Evolutionary conservation across 2,329 filamentous ascomycete genomes (phyloP), one percentile per base, ranked within the genome.

Genomic region (Periconia digitata): DNA sequence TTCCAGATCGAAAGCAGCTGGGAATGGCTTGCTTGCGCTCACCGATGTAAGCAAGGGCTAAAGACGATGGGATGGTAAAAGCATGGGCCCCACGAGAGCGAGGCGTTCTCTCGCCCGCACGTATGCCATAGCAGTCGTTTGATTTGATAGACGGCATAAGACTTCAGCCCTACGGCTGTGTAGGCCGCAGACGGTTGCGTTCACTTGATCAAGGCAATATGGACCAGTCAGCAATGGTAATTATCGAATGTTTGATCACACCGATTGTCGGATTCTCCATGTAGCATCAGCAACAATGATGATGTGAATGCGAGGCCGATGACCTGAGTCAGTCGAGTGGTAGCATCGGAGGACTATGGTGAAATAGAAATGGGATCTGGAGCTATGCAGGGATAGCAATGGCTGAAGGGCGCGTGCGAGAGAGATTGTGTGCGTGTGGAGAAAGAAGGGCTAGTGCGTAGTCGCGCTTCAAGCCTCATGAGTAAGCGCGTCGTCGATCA

Each of bases 21-120:
- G 29, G 17, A 34, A 18, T 21, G n/a, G 12, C 20, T 8, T 44
- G 24, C 23, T 39, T 20, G 6, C 36, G 36, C 48, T 50, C 52
- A 59, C 56, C 56, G 54, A 59, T 59, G 52, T 51, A 38, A 54
- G 56, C 48, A 46, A 24, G 34, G 34, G 42, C 27, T 41, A 40
- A 47, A 24, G 10, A 12, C 15, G 42, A 46, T 52, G 32, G 50
- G n/a, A n/a, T n/a, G n/a, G 27, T 15, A 32, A 32, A 32, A 10
- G 10, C 27, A 32, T 6, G 27, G 5, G 27, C 27, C 52, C 46
- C 38, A 53, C 50, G 54, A 53, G 52, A n/a, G 50, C 16, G 32
- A 20, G 40, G 40, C 22, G 50, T 42, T 47, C 40, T 27, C 40
- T 49, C 44, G 27, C 22, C 16, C 27, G 17, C 20, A n/a, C 2